Evolutionary conservation across 176 grass and related monocot species (phyloP).

Genomic region (Eremochloa ophiuroides): DNA sequence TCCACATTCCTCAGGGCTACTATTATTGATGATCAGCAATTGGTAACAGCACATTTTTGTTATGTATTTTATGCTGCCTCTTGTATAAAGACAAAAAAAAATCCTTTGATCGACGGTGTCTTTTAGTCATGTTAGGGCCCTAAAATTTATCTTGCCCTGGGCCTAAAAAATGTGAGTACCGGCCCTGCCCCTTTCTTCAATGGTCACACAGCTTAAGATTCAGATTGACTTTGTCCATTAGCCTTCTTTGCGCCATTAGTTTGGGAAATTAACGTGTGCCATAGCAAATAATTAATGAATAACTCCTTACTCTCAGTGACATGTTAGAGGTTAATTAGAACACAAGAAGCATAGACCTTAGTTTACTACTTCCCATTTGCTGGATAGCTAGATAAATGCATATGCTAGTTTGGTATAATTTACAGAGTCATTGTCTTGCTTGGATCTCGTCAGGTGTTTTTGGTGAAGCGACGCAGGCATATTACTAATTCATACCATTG

Average conservation of each 20-base stretch:
- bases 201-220: background rate
- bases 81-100: too few relatives aligned
- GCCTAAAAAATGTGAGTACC: too few relatives aligned
- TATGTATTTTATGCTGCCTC: too few relatives aligned
- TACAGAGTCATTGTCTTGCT: background rate
- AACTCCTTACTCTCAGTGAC: background rate
- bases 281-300: background rate
- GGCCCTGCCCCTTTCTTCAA: background rate
- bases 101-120: too few relatives aligned
- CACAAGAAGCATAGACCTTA: background rate
- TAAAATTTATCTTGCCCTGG: too few relatives aligned
- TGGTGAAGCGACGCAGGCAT: background rate
- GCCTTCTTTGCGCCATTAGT: background rate
- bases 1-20: too few relatives aligned
- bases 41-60: too few relatives aligned
- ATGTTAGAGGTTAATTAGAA: background rate
- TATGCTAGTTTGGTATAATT: background rate
- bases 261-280: background rate
- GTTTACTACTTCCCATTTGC: background rate
- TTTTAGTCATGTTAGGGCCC: too few relatives aligned
- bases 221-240: too few relatives aligned
- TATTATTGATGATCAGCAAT: too few relatives aligned
- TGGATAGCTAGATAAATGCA: background rate
- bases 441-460: slow-evolving; percentile 17
- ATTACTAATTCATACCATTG: background rate